Base-by-base conservation (phyloP, 345 rosid genomes). In the Gossypium sturtianum region DNA sequence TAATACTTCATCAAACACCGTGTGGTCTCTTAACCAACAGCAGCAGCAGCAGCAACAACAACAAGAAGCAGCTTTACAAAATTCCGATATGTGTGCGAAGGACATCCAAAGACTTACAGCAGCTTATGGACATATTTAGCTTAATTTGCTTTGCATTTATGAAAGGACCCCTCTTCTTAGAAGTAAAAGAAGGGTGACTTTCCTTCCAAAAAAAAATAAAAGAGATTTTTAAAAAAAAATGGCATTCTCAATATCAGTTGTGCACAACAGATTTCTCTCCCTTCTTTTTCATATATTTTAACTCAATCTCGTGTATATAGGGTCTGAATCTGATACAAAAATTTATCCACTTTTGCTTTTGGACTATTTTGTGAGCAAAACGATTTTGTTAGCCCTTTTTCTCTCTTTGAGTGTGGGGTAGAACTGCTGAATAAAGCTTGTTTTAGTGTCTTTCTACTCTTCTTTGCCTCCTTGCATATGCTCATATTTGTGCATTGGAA, bases 1-100 rank as follows among this genome's bases (percentile, higher is more conserved):
- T 27, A 66, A 22, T 15, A 75, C 65, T 76, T 76, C 94, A 25
- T 76, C 93, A 29, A 86, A 72, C 73, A 80, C 74, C 63, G 76
- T 78, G 76, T 90, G 93, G 91, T 80, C 85, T 73, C 83, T 83
- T 71, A 82, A 71, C 74, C 89, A 85, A 60, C 89, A 81, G 54
- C 89, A 84, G 68, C 89, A 85, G 60, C 89, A 81, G 51, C 89
- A 82, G 51, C 84, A 87, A 73, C 83, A 87, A 80, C 82, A 81
- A 77, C 20, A 48, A 47, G 0, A 8, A 10, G 52, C 52, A 76
- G 27, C 72, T 43, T 61, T 74, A 38, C 85, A 82, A 41, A 75
- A 45, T 73, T 70, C 87, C 34, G 86, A 78, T 62, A 22, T 58
- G 20, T 72, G 66, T 22, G 75, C 75, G 7, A 71, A 71, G 68